Conservation (phyloP, 208 protist genomes). For the Tritrichomonas foetus region DNA sequence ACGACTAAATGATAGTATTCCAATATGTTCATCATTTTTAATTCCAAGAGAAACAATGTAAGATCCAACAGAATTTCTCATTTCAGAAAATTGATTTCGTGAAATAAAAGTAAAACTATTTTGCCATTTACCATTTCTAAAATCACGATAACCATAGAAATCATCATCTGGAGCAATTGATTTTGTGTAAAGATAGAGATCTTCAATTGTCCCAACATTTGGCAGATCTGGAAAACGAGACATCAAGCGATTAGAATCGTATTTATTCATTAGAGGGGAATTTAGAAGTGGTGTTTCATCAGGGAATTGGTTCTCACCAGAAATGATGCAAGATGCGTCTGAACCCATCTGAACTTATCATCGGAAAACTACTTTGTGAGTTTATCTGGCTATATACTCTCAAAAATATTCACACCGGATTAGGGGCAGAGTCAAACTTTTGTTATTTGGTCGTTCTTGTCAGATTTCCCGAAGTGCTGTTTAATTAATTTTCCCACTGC, state of each 20-base stretch:
- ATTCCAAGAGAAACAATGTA: neutral
- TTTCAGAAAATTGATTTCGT: neutral
- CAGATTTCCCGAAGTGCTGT: no score
- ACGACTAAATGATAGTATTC: constrained; percentile 38
- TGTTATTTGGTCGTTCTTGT: no score
- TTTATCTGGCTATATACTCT: no score
- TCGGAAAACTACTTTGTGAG: no score
- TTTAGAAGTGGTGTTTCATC: neutral
- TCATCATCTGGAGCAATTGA: neutral
- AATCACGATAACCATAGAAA: neutral
- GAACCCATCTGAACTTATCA: no score
- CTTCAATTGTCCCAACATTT: neutral
- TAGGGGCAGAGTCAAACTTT: no score
- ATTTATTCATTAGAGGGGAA: neutral
- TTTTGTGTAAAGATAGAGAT: neutral
- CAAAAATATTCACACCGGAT: no score
- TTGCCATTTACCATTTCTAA: neutral
- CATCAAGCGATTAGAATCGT: neutral
- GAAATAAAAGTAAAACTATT: neutral
- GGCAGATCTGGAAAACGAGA: neutral
- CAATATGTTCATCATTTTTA: neutral
- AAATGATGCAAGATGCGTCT: no score
- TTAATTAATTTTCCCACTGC: no score
- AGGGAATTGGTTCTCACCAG: no score
- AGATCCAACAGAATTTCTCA: neutral